Evolutionary conservation across 768 basidiomycete species (phyloP).

Genomic region (Naganishia kalamii): DNA sequence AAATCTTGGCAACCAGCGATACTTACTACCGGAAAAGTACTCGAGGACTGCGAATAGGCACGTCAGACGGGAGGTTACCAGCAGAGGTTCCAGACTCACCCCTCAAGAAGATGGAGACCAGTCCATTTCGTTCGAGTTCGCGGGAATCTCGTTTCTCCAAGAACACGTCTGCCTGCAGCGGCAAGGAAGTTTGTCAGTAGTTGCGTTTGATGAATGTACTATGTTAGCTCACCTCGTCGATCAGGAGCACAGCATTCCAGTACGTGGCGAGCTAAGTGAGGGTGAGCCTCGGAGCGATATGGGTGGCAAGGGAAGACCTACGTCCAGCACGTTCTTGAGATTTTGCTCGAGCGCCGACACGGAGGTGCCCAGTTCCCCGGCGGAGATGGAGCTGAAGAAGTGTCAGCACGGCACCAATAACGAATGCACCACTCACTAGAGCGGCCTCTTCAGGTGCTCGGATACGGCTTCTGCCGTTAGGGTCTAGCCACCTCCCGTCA

Average conservation of each 20-base stretch:
- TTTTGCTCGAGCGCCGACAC: conserved; percentile 1
- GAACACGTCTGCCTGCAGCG: neutral
- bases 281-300: neutral
- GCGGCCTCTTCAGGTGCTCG: neutral
- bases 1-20: too few relatives aligned
- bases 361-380: neutral
- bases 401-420: neutral
- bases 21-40: neutral
- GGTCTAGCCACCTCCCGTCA: neutral
- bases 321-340: neutral
- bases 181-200: too few relatives aligned
- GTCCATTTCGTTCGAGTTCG: conserved; percentile 1
- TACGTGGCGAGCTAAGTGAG: neutral
- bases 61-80: neutral
- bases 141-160: conserved; percentile 3
- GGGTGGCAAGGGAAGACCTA: neutral
- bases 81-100: neutral
- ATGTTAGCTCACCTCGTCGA: neutral
- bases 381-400: neutral
- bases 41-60: neutral
- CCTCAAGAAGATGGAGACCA: conserved; percentile 4
- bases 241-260: conserved; percentile 2
- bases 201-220: neutral
- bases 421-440: neutral
- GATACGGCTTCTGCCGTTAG: neutral